Base-by-base conservation (phyloP, 2,329 filamentous ascomycete species). In the Akanthomyces dipterigenus region DNA sequence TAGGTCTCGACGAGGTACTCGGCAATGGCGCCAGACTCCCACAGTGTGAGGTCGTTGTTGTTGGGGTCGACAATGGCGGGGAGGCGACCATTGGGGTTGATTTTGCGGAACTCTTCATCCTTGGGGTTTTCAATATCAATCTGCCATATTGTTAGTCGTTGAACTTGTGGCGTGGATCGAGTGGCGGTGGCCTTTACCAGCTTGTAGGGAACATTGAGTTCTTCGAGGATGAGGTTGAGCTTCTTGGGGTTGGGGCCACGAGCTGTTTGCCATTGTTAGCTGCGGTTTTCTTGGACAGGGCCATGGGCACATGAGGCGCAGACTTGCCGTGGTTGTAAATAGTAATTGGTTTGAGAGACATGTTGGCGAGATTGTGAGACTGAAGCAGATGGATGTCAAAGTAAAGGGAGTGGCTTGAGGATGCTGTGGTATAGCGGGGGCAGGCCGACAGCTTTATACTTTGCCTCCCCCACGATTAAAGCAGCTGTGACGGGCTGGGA, bases 11-110 rank as follows among this genome's bases (percentile, higher is more conserved):
- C 61, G 24, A 68, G 49, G 51, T 67, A 67, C 49, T 63, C 54
- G 42, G 64, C 61, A 42, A 67, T 67, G 49, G 66, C 66, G 40
- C 65, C 64, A 14, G 66, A 65, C 54, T 68, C 67, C 66, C 65
- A 67, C 14, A 67, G 60, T 20, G 50, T 65, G 24, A 67, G 50
- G 45, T 58, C 45, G 14, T 55, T 56, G 14, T 56, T 62, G 60
- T 67, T 67, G n/a, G 64, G 63, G 43, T 67, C 65, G 26, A 63
- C 36, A 40, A 67, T 66, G 40, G 62, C 64, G 26, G 64, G 63
- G 7, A 65, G 43, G 24, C 63, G 63, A 20, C 63, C 62, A 26
- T 65, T 65, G 18, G 63, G 63, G 55, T 63, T 69, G 31, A 69
- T 61, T 43, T 60, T 60, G 49, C 40, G 55, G 43, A 60, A 63